Base-by-base conservation (phyloP, 2,329 filamentous ascomycete genomes). In the Xylariaceae sp. region DNA sequence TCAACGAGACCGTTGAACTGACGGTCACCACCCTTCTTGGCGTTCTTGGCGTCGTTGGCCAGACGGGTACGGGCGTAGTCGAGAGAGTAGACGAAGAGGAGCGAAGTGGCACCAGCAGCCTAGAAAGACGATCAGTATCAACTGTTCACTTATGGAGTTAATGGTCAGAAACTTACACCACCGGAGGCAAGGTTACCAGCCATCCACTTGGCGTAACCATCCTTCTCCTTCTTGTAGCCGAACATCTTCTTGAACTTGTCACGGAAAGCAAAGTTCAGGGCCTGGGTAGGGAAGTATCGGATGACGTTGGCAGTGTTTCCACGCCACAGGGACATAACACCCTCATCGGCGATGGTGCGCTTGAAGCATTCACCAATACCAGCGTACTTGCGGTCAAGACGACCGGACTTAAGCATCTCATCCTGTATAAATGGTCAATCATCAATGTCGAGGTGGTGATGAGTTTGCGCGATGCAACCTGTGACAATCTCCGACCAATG, bases 171-270 rank as follows among this genome's bases (percentile, higher is more conserved):
- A 85, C 84, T 71, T 87, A 89, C 89, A 95, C 93, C 93, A 89
- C 93, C 93, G 66, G 93, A 98, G 69, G 93, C 93, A 77, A 98
- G 80, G 89, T 98, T 98, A 83, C 93, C 93, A 60, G 79, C 81
- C 93, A 98, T 97, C 93, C 93, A 98, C 86, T 90, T 89, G 70
- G 76, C 79, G 75, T 98, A 98, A 67, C 93, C 93, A 73, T 98
- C 93, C 76, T 85, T 85, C 54, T 98, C 93, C 87, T 97, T 97
- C 89, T 97, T 98, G 89, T 89, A 98, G 70, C 89, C 87, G 85
- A 98, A 98, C 90, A 98, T 94, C 69, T 86, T 81, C 89, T 98
- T 98, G 89, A 96, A 98, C 85, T 94, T 96, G 76, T 98, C 93
- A 75, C 93, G 93, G 93, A 98, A 98, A 72, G 93, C 93, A 70